Evolutionary conservation across 257 asterid genomes (phyloP), one percentile per base, ranked within the genome.

Genomic region (Oldenlandia corymbosa): DNA sequence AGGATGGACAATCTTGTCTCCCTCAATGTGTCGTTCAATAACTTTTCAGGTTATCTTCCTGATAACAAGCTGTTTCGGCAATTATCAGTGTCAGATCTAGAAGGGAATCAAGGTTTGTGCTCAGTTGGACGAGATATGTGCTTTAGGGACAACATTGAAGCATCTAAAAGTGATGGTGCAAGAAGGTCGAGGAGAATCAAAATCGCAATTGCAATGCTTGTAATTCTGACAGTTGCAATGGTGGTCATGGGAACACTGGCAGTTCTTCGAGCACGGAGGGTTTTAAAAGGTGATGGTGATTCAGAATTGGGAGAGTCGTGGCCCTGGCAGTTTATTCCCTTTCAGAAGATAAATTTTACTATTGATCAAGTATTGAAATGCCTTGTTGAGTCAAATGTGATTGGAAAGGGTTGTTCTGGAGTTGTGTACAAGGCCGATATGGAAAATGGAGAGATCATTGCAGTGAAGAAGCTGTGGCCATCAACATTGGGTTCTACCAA

Each of bases 301-400:
- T 79, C 79, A 30, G 84, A 79, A 68, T 60, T 69, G 49, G 81
- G 78, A 32, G 84, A 73, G n/a, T 79, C 79, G 17, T 67, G 75
- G 79, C 72, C 84, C 62, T 79, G 84, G 84, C 79, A 79, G 58
- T 76, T 79, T 28, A 79, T 69, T 58, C 84, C 84, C 30, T 79
- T 79, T 71, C 84, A 79, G 71, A 79, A 79, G 69, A 75, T 79
- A 28, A 79, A 68, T 52, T 69, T 73, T 53, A 66, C 84, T 0
- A 48, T 79, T 7, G 84, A 79, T 1, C 79, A 79, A 61, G 67
- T 79, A 4, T 64, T 79, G 61, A 73, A 75, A 51, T 79, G 81
- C 74, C 72, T 79, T 3, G 81, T 79, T 51, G 84, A 79, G 45
- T 45, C 79, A n/a, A 79, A 79, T 67, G 77, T 73, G 65, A 67